A percentile compares a stretch with the other conserved stretches of the same genome.
These are phyloP conservation scores for Rhazya stricta DNA, from an alignment of 257 asterid species.

Conservation along the genomic window DNA sequence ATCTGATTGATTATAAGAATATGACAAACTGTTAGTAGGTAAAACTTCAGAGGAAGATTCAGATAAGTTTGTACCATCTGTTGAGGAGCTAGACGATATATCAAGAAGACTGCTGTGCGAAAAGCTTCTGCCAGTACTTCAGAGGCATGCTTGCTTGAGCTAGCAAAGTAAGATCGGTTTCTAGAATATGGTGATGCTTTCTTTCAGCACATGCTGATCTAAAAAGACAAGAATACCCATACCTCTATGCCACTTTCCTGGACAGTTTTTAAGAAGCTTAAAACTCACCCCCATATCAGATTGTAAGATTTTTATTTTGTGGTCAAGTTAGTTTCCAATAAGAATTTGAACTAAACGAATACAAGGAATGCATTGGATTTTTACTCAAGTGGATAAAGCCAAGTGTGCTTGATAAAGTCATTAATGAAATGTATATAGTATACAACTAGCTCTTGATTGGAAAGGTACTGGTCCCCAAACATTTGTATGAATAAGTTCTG, in stretches of 20 bases:
- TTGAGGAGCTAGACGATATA: background rate
- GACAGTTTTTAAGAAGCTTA: too few species aligned
- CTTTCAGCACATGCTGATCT: background rate
- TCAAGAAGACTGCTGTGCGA: background rate
- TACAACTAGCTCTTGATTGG: too few species aligned
- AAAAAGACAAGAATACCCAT: background rate
- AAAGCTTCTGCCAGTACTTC: background rate
- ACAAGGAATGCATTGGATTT: background rate
- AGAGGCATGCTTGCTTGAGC: background rate
- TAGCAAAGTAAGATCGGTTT: background rate
- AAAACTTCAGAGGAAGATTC: too few species aligned
- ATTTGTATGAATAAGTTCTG: too few species aligned
- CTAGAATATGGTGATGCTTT: background rate
- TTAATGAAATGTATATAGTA: too few species aligned
- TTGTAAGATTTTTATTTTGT: background rate
- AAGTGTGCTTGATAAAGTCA: background rate
- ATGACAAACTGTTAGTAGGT: too few species aligned
- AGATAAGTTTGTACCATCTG: too few species aligned
- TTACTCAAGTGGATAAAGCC: background rate
- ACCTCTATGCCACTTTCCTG: too few species aligned
- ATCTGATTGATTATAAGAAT: too few species aligned
- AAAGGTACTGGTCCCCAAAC: too few species aligned
- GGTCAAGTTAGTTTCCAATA: background rate
- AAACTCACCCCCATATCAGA: background rate
- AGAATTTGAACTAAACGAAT: background rate